A percentile compares a stretch with the other conserved stretches of the same genome.
Conservation (phyloP, 805 yeast species). For the Nakazawaea populi region DNA sequence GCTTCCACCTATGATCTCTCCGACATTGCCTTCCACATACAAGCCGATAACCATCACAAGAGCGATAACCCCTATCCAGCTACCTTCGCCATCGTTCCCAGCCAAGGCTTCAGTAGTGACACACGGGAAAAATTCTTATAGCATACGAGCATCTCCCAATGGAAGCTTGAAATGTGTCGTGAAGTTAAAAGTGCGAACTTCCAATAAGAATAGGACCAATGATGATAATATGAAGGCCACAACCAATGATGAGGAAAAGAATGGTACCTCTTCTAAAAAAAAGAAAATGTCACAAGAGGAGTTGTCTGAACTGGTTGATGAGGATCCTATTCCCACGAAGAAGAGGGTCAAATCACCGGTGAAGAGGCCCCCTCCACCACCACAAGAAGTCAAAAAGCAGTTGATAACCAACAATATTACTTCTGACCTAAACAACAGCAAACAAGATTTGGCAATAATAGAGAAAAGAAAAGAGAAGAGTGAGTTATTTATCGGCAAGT, state of each 20-base stretch:
- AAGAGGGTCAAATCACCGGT: constrained; percentile 1
- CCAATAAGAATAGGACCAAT: background rate
- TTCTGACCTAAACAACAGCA: background rate
- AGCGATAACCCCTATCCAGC: background rate
- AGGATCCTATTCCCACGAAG: background rate
- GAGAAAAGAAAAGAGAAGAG: constrained; percentile 9
- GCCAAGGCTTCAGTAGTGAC: background rate
- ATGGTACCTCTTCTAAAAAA: background rate
- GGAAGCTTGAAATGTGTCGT: background rate
- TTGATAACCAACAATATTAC: too few relatives aligned
- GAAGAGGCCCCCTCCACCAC: background rate
- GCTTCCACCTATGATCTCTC: constrained; percentile 8
- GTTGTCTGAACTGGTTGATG: background rate
- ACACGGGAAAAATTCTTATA: constrained; percentile 3
- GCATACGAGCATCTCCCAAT: background rate
- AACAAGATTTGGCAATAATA: background rate
- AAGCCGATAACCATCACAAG: background rate
- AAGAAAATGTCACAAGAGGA: background rate
- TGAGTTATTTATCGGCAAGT: constrained; percentile 9
- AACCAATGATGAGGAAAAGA: background rate
- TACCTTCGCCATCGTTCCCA: background rate
- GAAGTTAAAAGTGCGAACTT: background rate
- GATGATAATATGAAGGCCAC: background rate
- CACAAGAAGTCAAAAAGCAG: background rate
- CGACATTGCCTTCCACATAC: constrained; percentile 7